Base-by-base conservation (phyloP, 1,284 basidiomycete species). In the Ceratorhiza oryzae-sativae region DNA sequence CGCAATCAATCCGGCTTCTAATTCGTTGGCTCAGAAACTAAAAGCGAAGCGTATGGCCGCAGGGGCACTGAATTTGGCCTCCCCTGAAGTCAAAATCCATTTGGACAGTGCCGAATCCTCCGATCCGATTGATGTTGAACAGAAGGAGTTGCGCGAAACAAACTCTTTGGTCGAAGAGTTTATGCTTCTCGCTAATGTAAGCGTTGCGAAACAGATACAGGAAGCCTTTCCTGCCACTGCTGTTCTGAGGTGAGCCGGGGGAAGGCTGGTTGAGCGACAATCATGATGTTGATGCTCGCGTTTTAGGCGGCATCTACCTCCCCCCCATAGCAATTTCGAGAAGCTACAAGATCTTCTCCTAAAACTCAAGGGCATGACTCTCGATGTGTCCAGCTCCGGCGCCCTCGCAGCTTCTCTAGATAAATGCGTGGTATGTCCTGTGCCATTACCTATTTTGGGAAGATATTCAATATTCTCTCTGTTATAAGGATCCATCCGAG, bases 141-240 rank as follows among this genome's bases (percentile, higher is more conserved):
- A 97, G 80, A 99, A 99, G 80, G 91, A 95, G 78, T 80, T 93
- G 78, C 83, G 87, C 41, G 96, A 99, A 82, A 99, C 97, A 12
- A 99, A 99, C 80, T 95, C 92, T 75, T 83, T 99, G 10, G 97
- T 99, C 1, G 97, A 99, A 79, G 97, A 99, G 81, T 99, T 99
- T 81, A 99, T 99, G 97, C 83, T 99, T 74, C 87, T 99, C 71
- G 97, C 97, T 32, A 99, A 99, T 78, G 93, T 97, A 76, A 94
- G 91, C 74, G 97, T 98, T 0, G 97, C 97, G 8, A 83, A 84
- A 77, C 92, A 92, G 80, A 98, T 98, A 53, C 93, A 98, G 79
- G 94, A 97, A 77, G 89, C 92, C 0, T 99, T 96, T 82, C 97
- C 97, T 1, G 93, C 95, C 78, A 98, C 96, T 0, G 94, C 96